Conservation (phyloP, 345 rosid species). For the Corchorus capsularis region DNA sequence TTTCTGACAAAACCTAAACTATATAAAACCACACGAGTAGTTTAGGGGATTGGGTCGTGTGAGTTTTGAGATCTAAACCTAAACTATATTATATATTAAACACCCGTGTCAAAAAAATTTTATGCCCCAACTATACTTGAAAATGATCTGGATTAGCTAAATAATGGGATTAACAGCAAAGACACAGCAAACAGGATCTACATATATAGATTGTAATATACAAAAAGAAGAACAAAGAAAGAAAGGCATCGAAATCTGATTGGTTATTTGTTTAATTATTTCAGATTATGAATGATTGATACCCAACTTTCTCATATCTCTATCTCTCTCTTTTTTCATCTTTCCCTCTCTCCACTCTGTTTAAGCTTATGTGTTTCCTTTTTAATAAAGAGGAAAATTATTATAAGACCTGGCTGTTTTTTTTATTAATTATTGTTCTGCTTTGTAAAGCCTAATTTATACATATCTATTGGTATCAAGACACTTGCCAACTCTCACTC, state of each 20-base stretch:
- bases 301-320: not conserved
- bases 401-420: not conserved
- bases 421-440: not conserved
- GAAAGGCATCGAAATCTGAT: not conserved
- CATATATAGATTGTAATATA: not conserved
- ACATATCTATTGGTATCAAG: not conserved
- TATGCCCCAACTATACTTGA: not conserved
- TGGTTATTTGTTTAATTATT: conserved; percentile 9
- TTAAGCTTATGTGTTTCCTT: not conserved
- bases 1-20: conserved; percentile 10
- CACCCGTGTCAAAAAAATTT: not conserved
- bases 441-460: not conserved
- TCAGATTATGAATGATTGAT: not conserved
- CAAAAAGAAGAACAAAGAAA: not conserved
- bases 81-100: too few species aligned
- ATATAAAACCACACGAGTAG: conserved; percentile 16
- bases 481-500: not conserved
- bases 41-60: not conserved
- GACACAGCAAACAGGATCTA: not conserved
- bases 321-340: not conserved
- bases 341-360: not conserved
- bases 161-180: not conserved
- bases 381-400: not conserved
- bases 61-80: not conserved
- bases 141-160: not conserved